Conservation (phyloP, 257 asterid species). For the Solanum peruvianum region DNA sequence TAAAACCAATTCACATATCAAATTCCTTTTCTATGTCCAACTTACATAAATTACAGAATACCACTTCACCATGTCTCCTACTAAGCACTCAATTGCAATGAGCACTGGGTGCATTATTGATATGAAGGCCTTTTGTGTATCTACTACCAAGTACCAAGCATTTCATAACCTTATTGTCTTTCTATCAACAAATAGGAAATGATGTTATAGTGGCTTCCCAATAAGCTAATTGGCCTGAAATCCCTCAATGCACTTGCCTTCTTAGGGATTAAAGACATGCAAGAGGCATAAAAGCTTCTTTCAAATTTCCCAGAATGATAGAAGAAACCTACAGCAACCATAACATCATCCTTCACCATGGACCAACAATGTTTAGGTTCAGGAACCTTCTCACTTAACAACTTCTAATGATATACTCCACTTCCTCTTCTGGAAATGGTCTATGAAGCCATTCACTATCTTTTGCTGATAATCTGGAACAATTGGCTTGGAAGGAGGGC, state of each 20-base stretch:
- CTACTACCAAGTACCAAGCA: background rate
- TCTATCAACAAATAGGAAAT: background rate
- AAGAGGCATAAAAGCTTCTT: background rate
- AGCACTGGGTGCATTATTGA: background rate
- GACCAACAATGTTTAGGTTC: background rate
- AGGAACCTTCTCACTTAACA: background rate
- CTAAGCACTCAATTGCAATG: background rate
- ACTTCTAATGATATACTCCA: background rate
- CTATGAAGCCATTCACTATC: background rate
- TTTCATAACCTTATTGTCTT: background rate
- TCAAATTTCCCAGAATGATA: background rate
- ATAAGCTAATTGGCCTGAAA: background rate
- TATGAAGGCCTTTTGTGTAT: background rate
- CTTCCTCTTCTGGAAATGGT: background rate
- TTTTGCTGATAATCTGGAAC: background rate
- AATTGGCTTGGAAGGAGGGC: background rate
- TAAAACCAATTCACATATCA: background rate
- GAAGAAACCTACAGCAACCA: background rate
- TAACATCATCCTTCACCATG: background rate
- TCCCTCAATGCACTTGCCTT: background rate
- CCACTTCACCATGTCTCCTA: background rate
- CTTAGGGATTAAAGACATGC: background rate
- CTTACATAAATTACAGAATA: background rate
- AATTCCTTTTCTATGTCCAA: background rate
- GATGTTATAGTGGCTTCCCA: background rate